Conservation (phyloP, 108 stramenopile genomes). For the Parietichytrium sp. region DNA sequence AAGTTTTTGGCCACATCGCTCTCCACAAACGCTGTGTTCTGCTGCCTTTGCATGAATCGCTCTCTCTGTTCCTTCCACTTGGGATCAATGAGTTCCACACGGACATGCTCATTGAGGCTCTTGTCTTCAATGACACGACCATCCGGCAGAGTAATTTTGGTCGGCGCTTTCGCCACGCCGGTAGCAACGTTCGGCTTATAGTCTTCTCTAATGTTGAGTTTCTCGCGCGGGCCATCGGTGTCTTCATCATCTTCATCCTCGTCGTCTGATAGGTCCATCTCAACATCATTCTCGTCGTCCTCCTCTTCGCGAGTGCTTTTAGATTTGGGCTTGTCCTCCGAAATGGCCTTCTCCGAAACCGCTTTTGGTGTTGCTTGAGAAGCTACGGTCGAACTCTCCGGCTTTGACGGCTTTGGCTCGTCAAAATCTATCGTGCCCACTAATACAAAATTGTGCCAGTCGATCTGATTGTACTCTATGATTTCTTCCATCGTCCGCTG, state of each 20-base stretch:
- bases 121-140: background rate
- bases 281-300: background rate
- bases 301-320: background rate
- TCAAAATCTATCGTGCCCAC: background rate
- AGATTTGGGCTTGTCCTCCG: no score
- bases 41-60: conserved; percentile 17
- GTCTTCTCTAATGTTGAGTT: background rate
- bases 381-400: background rate
- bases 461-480: conserved; percentile 12
- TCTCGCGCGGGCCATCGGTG: no score
- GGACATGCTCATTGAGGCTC: conserved; percentile 12
- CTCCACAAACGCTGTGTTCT: background rate
- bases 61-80: conserved; percentile 26
- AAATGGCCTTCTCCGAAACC: no score
- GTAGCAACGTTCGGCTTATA: background rate
- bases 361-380: background rate
- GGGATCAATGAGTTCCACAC: conserved; percentile 6
- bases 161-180: background rate
- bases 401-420: background rate
- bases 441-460: conserved; percentile 17
- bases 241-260: background rate
- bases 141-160: background rate
- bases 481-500: background rate
- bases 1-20: background rate
- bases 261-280: conserved; percentile 31